Evolutionary conservation across 2,329 filamentous ascomycete genomes (phyloP), one percentile per base, ranked within the genome.

Genomic region (Ilyonectria sp.): DNA sequence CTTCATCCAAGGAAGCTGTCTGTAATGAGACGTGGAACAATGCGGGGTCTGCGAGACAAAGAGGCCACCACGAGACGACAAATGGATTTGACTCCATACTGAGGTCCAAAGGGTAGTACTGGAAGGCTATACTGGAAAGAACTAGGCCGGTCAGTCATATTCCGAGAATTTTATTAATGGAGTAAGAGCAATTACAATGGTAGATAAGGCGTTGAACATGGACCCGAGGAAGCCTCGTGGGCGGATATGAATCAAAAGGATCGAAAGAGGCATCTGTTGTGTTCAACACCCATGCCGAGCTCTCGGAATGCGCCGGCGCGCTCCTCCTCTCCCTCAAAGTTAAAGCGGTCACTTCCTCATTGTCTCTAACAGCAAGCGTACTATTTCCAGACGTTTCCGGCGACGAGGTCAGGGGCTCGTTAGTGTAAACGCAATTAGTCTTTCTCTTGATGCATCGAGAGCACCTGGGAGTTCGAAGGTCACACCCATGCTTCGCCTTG

Each of bases 21-120:
- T 89, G 87, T 13, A 90, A 79, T 2, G 87, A 89, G 26, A 90
- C 87, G 69, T 90, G 86, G 60, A 90, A 90, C 1, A 90, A 71
- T 5, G 86, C 86, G 0, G 87, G 86, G 62, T 90, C 87, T 0
- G 80, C 83, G 0, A 90, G 80, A 1, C 87, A 87, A 1, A 86
- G 79, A 0, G 88, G 88, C 87, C 88, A 90, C 88, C 88, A 90
- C 0, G 86, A 89, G 7, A 88, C 78, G 19, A 90, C 78, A 67
- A 90, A 90, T 0, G 87, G 87, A 69, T 90, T 90, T 8, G 87
- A 87, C 0, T 76, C 76, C n/a, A 81, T 72, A 66, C 81, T 83
- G 8, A 88, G 78, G 58, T 90, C 88, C 21, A 89, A 79, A 1
- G 87, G 88, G 70, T 90, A 90, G 71, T 89, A 90, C 68, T 89